A percentile compares a stretch with the other conserved stretches of the same genome.
Conservation (phyloP, 805 yeast species). For the Cyberlindnera japonica region DNA sequence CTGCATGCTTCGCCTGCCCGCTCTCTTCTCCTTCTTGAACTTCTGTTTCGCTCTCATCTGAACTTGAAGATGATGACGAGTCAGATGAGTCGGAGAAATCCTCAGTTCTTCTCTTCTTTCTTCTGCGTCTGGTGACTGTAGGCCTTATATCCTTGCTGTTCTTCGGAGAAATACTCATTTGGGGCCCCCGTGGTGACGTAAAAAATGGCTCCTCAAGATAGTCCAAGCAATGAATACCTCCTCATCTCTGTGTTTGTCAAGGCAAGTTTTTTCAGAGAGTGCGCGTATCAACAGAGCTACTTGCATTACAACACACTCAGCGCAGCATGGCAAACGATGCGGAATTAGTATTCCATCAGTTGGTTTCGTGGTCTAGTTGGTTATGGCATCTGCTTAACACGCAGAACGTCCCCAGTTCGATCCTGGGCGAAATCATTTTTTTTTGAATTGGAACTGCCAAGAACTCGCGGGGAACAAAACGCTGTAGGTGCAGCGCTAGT, state of each 20-base stretch:
- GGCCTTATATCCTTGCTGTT: constrained; percentile 16
- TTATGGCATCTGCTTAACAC: constrained; percentile 99
- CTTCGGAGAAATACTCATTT: constrained; percentile 28
- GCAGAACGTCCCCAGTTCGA: constrained; percentile 99
- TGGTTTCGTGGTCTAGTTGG: constrained; percentile 99
- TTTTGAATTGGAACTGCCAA: neutral
- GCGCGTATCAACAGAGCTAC: too few species aligned
- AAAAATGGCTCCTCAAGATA: too few species aligned
- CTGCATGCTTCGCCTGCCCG: constrained; percentile 5
- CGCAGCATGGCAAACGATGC: neutral
- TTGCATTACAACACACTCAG: too few species aligned
- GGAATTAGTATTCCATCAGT: neutral
- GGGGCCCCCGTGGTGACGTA: too few species aligned
- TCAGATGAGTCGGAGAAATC: constrained; percentile 57
- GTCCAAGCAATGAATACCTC: too few species aligned
- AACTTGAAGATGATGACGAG: constrained; percentile 35
- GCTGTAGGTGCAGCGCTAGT: too few species aligned
- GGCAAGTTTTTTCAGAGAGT: too few species aligned
- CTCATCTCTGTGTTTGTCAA: too few species aligned
- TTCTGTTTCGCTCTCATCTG: constrained; percentile 26
- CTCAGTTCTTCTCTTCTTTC: constrained; percentile 82
- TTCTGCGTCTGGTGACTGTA: constrained; percentile 42
- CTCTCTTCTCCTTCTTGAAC: constrained; percentile 6
- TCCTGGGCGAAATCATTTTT: constrained; percentile 96
- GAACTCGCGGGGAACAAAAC: too few species aligned